phyloP scores from a whole-genome alignment of 257 asterid genomes.

The Schizonepeta tenuifolia region DNA sequence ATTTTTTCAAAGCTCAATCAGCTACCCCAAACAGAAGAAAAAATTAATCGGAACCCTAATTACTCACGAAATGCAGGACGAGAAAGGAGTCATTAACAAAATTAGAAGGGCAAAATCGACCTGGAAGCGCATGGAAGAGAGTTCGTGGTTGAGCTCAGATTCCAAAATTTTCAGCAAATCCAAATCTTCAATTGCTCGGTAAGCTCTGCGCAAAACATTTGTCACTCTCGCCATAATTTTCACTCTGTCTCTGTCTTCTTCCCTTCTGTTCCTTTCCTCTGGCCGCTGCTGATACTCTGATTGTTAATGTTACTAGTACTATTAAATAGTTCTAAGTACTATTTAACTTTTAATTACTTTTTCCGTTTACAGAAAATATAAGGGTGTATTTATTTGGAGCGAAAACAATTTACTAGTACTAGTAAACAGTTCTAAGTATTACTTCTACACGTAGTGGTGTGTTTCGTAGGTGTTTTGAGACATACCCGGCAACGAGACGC shows the following conservation, averaged over 20 bases:
- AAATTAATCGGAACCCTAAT: not conserved
- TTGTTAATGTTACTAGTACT: too few relatives aligned
- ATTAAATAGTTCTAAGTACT: too few relatives aligned
- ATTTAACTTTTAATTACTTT: too few relatives aligned
- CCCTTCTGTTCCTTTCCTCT: not conserved
- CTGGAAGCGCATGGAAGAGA: conserved; percentile 59
- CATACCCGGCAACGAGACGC: too few relatives aligned
- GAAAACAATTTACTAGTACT: too few relatives aligned
- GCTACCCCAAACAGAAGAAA: not conserved
- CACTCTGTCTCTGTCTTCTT: not conserved
- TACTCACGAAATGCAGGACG: conserved; percentile 4
- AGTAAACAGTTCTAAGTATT: too few relatives aligned
- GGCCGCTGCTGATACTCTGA: not conserved
- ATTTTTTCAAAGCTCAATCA: not conserved
- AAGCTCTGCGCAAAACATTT: conserved; percentile 49
- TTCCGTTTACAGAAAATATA: too few relatives aligned
- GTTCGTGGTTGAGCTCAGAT: conserved; percentile 76
- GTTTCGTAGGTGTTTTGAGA: too few relatives aligned
- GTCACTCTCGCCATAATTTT: conserved; percentile 50
- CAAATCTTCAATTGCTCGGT: conserved; percentile 54
- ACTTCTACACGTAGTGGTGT: too few relatives aligned
- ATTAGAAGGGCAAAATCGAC: conserved; percentile 38
- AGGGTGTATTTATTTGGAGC: too few relatives aligned
- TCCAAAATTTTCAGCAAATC: conserved; percentile 68
- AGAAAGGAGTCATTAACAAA: not conserved